Evolutionary conservation across 169 alveolate species (phyloP), one percentile per base, ranked within the genome.

Genomic region (Haemoproteus tartakovskyi): DNA sequence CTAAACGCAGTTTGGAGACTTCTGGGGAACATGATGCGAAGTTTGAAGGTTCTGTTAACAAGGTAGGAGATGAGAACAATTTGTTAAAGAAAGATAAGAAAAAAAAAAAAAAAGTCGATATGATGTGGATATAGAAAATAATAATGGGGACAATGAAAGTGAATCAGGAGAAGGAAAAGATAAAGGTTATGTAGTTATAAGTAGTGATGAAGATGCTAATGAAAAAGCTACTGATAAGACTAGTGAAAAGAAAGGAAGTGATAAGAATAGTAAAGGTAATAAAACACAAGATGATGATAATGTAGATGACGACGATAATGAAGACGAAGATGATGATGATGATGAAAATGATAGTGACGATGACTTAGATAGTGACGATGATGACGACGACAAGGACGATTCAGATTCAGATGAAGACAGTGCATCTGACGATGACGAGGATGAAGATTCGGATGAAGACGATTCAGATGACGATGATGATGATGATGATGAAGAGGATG

Each of bases 261-360:
- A 59, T 0, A 56, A 59, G 0, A 56, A 59, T 2, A 56, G 41
- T 0, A 64, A 64, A 3, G 81, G 52, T 0, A 59, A 67, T 11
- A 67, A 67, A 24, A 60, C 50, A 0, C 70, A 51, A 8, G 70
- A 67, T 0, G 82, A 67, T 6, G 82, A 67, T 1, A 67, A 67
- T 8, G 82, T 52, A 0, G 82, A 67, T 40, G 82, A 64, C 0
- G 82, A 67, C 0, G 82, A 67, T 2, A 67, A 67, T 11, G 82
- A 67, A 16, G 82, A 67, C 5, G 82, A 67, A 1, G 82, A 67
- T 24, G 82, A 67, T 3, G 82, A 67, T 3, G 82, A 67, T 3
- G 82, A 67, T 24, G 82, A 67, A 3, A 67, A 67, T n/a, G 82
- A 67, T 2, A 67, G 54, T 1, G 82, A 67, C 14, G 82, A 67